These are phyloP conservation scores for Urochloa ruziziensis DNA, from an alignment of 176 grass and related monocot species.

Conservation along the genomic window DNA sequence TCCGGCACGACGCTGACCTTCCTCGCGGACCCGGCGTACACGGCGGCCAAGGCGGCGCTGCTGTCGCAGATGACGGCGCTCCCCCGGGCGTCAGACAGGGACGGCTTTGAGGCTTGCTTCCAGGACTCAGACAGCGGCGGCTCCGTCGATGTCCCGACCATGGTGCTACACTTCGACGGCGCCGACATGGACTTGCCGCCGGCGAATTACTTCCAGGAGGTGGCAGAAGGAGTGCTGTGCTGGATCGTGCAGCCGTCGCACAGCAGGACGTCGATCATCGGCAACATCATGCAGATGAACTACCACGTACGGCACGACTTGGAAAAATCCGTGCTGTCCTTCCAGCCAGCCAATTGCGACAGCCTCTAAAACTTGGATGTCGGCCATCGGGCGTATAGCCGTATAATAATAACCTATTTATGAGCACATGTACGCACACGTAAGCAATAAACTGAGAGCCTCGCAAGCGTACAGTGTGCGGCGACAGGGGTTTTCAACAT, in stretches of 20 bases:
- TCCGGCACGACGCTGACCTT: slow-evolving; percentile 25
- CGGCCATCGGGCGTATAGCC: no score
- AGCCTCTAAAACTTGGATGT: no score
- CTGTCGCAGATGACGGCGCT: neutral
- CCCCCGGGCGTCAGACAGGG: neutral
- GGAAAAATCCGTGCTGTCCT: no score
- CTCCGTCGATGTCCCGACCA: no score
- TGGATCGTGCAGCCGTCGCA: neutral
- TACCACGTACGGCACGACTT: neutral
- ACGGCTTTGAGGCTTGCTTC: neutral
- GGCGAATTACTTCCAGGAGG: neutral
- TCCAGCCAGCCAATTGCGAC: no score
- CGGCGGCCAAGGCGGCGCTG: neutral
- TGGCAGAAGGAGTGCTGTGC: neutral
- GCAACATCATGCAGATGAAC: neutral
- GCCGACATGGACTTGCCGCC: neutral
- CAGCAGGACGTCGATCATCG: neutral
- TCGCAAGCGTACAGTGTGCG: no score
- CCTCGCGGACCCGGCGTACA: slow-evolving; percentile 6
- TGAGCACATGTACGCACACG: no score
- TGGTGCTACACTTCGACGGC: neutral
- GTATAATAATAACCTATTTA: no score
- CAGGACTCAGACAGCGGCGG: neutral
- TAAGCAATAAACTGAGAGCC: no score
- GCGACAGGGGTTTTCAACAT: no score